Percentiles rank a stretch among this genome's conserved stretches.
These are phyloP conservation scores for Polyporus arcularius DNA, from an alignment of 768 basidiomycete species.

Conservation along the genomic window DNA sequence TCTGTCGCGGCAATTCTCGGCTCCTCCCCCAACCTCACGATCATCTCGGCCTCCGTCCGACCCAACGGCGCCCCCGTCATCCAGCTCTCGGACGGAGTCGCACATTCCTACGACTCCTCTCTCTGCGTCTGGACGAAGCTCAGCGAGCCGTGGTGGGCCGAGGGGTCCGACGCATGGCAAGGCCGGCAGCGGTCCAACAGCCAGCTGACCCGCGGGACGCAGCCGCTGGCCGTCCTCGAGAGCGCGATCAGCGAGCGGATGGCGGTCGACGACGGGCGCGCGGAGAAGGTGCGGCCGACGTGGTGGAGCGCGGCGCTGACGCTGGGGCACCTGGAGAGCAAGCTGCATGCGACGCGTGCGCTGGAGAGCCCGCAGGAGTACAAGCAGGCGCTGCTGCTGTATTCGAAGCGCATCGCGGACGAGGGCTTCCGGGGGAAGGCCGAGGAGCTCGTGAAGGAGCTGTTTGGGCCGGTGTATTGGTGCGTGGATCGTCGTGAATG, in stretches of 20 bases:
- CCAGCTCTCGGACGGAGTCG: conserved; percentile 72
- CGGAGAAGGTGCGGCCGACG: conserved; percentile 53
- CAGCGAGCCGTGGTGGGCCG: conserved; percentile 81
- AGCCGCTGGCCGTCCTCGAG: conserved; percentile 47
- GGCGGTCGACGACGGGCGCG: conserved; percentile 15
- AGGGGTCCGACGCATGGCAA: conserved; percentile 84
- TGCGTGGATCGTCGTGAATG: conserved; percentile 40
- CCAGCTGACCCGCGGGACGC: conserved; percentile 42
- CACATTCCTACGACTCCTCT: conserved; percentile 75
- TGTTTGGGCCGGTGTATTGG: conserved; percentile 91
- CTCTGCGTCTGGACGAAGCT: conserved; percentile 74
- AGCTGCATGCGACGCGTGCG: conserved; percentile 68
- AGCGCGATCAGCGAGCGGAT: conserved; percentile 30
- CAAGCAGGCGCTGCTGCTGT: conserved; percentile 69
- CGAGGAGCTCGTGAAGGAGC: conserved; percentile 88
- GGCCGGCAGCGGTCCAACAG: conserved; percentile 56
- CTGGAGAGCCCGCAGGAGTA: conserved; percentile 88
- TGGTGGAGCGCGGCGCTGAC: conserved; percentile 88
- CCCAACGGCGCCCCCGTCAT: conserved; percentile 82
- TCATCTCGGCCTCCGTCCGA: conserved; percentile 67
- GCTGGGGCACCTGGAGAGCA: conserved; percentile 86
- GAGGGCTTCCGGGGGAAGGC: conserved; percentile 87
- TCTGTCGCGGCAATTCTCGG: conserved; percentile 62
- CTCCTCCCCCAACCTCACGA: conserved; percentile 54
- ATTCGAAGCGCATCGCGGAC: conserved; percentile 85